These are phyloP conservation scores for Rhodamnia rubescens DNA, from an alignment of 345 rosid species.

Conservation along the genomic window DNA sequence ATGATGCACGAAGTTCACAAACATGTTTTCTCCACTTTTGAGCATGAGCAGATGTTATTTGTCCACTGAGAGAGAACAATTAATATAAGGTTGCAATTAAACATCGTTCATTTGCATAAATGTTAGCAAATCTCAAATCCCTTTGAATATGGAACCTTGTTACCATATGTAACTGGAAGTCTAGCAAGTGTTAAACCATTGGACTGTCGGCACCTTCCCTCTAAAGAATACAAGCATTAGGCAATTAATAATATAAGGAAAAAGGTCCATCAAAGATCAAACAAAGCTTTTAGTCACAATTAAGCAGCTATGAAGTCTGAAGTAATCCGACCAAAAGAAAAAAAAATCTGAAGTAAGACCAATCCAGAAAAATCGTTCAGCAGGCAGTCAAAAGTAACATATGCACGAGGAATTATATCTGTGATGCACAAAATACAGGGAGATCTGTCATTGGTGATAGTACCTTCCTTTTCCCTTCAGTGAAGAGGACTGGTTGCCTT, in stretches of 20 bases:
- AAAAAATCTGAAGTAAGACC: not conserved
- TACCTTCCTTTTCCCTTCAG: slow-evolving; percentile 88
- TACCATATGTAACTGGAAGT: not conserved
- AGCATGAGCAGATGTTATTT: not conserved
- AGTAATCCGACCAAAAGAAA: not conserved
- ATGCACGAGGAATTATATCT: not conserved
- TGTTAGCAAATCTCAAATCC: not conserved
- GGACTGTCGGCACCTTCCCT: not conserved
- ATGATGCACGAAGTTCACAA: not conserved
- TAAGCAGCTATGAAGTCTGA: not conserved
- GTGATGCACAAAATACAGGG: not conserved
- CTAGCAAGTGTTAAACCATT: not conserved
- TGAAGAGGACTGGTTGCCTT: slow-evolving; percentile 62
- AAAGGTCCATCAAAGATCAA: not conserved
- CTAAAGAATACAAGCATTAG: not conserved
- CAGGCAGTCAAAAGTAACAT: not conserved
- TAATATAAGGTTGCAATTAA: not conserved
- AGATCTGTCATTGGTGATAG: not conserved
- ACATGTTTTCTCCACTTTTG: not conserved
- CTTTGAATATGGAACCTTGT: not conserved
- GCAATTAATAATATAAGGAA: not conserved
- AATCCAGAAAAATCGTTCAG: not conserved
- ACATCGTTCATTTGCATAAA: not conserved
- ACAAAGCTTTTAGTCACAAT: not conserved
- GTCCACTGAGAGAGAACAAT: not conserved